Base-by-base conservation (phyloP, 805 yeast genomes). In the Zygotorulaspora chibaensis region DNA sequence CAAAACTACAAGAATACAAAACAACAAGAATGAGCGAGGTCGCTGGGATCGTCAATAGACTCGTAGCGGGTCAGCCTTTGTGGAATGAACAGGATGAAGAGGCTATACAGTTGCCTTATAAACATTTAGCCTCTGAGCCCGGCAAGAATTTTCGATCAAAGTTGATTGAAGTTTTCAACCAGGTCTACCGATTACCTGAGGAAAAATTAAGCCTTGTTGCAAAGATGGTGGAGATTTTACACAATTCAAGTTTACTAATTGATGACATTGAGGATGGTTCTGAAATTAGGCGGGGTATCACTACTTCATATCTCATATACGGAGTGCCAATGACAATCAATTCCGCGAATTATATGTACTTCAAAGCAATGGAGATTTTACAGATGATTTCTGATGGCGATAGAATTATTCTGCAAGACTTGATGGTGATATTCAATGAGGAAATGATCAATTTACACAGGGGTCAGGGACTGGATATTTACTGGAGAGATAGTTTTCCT, bases 231-330 rank as follows among this genome's bases (percentile, higher is more conserved):
- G 80, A 77, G 49, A 73, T 75, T 35, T 64, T 85, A 25, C 93
- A 85, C 61, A 73, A 78, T 3, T 78, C 89, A 0, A 81, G 88
- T 9, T 62, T 84, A 46, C 65, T 84, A 42, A 79, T 90, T 33
- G 98, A 90, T 63, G 98, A 90, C 58, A 84, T 90, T 23, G 98
- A 90, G 60, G 98, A 90, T 62, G 71, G 66, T 34, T 84, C 95
- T 0, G 67, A 65, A 16, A 67, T 80, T 37, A 71, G 98, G 53
- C 65, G 98, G 34, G 96, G 96, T 1, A 64, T 70, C 29, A 88
- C 89, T 1, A 81, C 87, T 3, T 86, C 96, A 0, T 96, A 90
- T 62, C 65, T 77, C 40, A 73, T 83, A 13, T 90, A 69, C 61
- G 98, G 98, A 0, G 63, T 74, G 0, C 88, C 96, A 0, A 77